These are phyloP conservation scores for Exophiala dermatitidis DNA, from an alignment of 2,329 filamentous ascomycete genomes.

Conservation along the genomic window DNA sequence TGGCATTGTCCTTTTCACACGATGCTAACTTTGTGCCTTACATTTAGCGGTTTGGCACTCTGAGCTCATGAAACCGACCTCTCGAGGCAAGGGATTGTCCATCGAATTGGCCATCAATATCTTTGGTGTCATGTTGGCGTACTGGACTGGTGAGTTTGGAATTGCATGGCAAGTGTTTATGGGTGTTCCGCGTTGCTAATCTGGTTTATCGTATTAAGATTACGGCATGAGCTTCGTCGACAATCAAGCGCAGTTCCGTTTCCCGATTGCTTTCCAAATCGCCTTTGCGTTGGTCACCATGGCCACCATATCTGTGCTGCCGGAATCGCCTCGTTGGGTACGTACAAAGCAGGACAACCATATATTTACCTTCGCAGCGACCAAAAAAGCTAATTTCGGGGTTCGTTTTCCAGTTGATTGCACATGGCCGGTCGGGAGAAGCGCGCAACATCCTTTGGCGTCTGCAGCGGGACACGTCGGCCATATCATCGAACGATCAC, in stretches of 20 bases:
- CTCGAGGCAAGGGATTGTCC: conserved; percentile 46
- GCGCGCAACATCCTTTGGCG: background rate
- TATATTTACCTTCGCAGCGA: background rate
- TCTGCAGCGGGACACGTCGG: background rate
- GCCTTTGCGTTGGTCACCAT: conserved; percentile 49
- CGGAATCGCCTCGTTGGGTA: conserved; percentile 54
- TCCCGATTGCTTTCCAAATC: conserved; percentile 53
- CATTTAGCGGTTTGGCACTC: conserved; percentile 29
- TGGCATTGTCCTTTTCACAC: background rate
- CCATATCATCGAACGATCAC: conserved; percentile 32
- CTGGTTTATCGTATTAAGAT: conserved; percentile 29
- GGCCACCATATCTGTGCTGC: conserved; percentile 43
- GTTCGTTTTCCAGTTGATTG: background rate
- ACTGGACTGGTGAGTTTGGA: conserved; percentile 37
- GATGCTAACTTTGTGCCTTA: background rate
- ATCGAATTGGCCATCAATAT: conserved; percentile 47
- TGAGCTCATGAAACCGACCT: conserved; percentile 43
- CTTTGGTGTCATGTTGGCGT: conserved; percentile 40
- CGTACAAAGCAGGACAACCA: conserved; percentile 35
- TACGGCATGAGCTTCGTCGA: conserved; percentile 48
- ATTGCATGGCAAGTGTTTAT: background rate
- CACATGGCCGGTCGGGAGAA: background rate
- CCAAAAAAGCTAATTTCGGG: background rate
- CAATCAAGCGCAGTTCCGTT: conserved; percentile 46
- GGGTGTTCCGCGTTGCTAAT: background rate